Evolutionary conservation across 768 basidiomycete genomes (phyloP).

Genomic region (Dioszegia crocea): DNA sequence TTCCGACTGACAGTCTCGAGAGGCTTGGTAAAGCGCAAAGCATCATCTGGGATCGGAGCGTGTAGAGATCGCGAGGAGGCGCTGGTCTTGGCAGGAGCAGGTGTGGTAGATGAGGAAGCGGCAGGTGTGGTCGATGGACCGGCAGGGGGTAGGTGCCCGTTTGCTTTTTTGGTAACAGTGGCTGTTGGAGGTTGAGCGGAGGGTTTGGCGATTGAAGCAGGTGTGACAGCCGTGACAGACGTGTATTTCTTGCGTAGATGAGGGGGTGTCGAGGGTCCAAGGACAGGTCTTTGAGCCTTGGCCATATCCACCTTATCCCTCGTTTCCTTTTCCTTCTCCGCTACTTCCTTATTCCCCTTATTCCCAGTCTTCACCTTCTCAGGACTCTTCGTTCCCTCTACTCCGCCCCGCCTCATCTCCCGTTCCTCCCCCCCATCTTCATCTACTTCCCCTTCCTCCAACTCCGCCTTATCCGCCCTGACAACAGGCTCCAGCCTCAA

Average conservation of each 20-base stretch:
- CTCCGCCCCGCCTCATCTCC: not conserved
- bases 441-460: not conserved
- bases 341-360: not conserved
- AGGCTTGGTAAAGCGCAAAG: constrained; percentile 22
- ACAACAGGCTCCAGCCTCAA: not conserved
- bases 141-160: not conserved
- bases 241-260: no score
- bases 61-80: not conserved
- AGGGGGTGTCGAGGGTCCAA: not conserved
- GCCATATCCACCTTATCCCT: not conserved
- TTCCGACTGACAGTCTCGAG: constrained; percentile 8
- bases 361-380: not conserved
- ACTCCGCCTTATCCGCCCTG: not conserved
- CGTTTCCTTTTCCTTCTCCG: not conserved
- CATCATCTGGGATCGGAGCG: not conserved
- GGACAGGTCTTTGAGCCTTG: not conserved
- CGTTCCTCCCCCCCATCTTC: not conserved
- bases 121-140: not conserved
- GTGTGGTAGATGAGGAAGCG: constrained; percentile 3
- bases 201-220: not conserved
- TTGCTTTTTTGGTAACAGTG: no score
- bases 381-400: not conserved
- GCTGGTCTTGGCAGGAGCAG: not conserved
- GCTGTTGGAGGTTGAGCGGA: no score
- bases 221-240: not conserved